A percentile compares a stretch with the other conserved stretches of the same genome.
phyloP scores from a whole-genome alignment of 1,284 basidiomycete genomes.

The Apiotrichum siamense region DNA sequence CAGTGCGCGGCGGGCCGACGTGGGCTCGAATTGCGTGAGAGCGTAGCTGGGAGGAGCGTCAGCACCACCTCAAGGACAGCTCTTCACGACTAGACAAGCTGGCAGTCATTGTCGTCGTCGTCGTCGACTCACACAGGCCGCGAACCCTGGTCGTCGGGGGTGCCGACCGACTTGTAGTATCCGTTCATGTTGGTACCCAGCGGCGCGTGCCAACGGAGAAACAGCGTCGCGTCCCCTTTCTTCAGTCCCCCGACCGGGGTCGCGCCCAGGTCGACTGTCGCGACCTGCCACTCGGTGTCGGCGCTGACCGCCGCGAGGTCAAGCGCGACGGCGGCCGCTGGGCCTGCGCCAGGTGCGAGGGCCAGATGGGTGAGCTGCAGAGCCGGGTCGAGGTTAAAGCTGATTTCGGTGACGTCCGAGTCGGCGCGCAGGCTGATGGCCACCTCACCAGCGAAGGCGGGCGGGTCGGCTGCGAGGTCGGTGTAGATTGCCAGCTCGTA shows the following conservation, averaged over 20 bases:
- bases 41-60: constrained; percentile 59
- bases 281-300: constrained; percentile 60
- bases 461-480: constrained; percentile 62
- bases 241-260: constrained; percentile 56
- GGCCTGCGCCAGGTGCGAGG: constrained; percentile 57
- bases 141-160: constrained; percentile 47
- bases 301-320: constrained; percentile 48
- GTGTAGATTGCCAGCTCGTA: constrained; percentile 77
- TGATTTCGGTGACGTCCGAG: constrained; percentile 58
- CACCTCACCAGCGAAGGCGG: constrained; percentile 65
- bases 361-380: constrained; percentile 63
- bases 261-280: constrained; percentile 57
- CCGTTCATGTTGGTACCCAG: constrained; percentile 65
- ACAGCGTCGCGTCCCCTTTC: constrained; percentile 56
- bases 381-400: constrained; percentile 62
- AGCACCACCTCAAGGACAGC: no score
- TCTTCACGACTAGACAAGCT: no score
- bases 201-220: constrained; percentile 51
- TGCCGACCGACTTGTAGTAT: constrained; percentile 46
- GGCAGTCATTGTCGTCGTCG: not conserved
- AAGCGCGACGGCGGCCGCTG: constrained; percentile 51
- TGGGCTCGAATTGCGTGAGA: constrained; percentile 78
- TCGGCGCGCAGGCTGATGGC: constrained; percentile 69
- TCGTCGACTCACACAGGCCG: constrained; percentile 33
- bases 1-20: constrained; percentile 72